These are phyloP conservation scores for Acer saccharum DNA, from an alignment of 345 rosid species.

Conservation along the genomic window DNA sequence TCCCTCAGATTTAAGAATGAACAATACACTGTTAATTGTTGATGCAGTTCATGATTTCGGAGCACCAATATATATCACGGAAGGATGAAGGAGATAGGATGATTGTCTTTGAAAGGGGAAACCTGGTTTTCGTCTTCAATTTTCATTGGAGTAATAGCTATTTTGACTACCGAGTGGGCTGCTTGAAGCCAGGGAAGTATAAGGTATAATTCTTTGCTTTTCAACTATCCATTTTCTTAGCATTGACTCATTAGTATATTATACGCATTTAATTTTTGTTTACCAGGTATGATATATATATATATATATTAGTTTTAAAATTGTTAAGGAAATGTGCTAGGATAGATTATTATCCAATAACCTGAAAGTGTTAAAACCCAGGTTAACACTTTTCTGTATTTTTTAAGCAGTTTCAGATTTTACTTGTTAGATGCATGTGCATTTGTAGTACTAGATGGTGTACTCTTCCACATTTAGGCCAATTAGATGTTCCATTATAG, in stretches of 20 bases:
- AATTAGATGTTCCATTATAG: neutral
- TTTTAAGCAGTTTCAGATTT: neutral
- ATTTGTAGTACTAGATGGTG: neutral
- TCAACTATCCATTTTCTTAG: neutral
- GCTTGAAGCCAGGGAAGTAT: conserved; percentile 86
- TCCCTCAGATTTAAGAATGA: neutral
- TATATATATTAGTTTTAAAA: neutral
- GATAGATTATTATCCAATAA: neutral
- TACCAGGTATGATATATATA: neutral
- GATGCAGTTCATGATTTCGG: conserved; percentile 89
- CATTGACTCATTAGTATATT: neutral
- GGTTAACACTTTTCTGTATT: neutral
- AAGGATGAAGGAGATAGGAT: conserved; percentile 81
- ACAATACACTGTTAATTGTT: conserved; percentile 7
- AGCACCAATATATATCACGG: conserved; percentile 88
- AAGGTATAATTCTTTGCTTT: conserved; percentile 51
- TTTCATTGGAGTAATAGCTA: conserved; percentile 93
- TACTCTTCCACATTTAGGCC: neutral
- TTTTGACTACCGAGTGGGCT: conserved; percentile 78
- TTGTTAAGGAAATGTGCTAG: neutral
- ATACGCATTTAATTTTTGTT: neutral
- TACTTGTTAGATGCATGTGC: neutral
- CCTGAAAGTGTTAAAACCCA: neutral
- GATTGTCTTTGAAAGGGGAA: conserved; percentile 82
- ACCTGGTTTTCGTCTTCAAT: conserved; percentile 88